Conservation (phyloP, 345 rosid species). For the Eucalyptus tenuipes region DNA sequence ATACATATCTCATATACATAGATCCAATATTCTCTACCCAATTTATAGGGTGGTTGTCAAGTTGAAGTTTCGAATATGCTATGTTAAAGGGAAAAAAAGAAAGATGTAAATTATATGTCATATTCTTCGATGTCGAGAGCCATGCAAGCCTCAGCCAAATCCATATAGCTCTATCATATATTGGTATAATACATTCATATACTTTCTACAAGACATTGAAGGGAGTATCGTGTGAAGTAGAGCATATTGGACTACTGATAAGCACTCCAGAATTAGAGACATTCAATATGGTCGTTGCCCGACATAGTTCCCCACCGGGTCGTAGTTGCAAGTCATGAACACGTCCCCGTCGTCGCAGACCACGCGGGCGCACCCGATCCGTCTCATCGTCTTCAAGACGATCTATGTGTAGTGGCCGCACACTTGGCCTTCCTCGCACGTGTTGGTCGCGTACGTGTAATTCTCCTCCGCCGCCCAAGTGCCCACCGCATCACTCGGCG, state of each 20-base stretch:
- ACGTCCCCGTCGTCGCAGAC: constrained; percentile 70
- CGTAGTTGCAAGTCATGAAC: constrained; percentile 88
- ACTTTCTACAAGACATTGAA: neutral
- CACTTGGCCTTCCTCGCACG: constrained; percentile 44
- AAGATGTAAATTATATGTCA: fast-evolving
- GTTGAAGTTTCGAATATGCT: neutral
- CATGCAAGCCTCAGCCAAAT: neutral
- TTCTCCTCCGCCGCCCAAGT: constrained; percentile 74
- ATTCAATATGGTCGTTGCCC: constrained; percentile 63
- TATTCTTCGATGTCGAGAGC: neutral
- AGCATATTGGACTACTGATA: neutral
- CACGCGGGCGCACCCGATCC: constrained; percentile 67
- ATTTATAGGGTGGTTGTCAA: neutral
- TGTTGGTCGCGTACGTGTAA: constrained; percentile 40
- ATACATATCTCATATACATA: neutral
- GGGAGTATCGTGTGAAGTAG: neutral
- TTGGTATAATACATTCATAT: neutral
- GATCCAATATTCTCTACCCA: neutral
- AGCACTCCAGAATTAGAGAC: neutral
- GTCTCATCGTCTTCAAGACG: constrained; percentile 60
- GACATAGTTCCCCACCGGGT: constrained; percentile 71
- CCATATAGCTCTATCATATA: neutral
- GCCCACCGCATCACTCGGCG: constrained; percentile 49
- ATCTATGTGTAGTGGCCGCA: constrained; percentile 93
- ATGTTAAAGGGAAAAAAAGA: neutral